These are phyloP conservation scores for Pyrenula massariospora DNA, from an alignment of 495 filamentous ascomycete species.

Conservation along the genomic window DNA sequence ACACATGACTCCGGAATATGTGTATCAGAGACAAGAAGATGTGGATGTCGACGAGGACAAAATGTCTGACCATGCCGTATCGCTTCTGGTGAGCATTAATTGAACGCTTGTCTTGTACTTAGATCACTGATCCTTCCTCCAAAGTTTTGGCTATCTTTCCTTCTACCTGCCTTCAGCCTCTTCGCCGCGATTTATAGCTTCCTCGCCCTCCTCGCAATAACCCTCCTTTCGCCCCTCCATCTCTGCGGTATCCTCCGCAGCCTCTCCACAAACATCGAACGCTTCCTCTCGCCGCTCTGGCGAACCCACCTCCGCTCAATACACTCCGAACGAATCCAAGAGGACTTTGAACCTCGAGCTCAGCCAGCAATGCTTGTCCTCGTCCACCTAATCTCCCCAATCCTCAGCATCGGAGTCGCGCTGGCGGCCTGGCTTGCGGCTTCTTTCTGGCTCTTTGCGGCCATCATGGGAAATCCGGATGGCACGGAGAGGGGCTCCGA, in stretches of 20 bases:
- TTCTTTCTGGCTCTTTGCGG: slow-evolving; percentile 52
- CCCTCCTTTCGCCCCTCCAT: slow-evolving; percentile 30
- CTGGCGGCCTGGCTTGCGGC: slow-evolving; percentile 48
- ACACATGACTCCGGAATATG: not conserved
- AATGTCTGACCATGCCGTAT: slow-evolving; percentile 8
- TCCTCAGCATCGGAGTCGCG: slow-evolving; percentile 40
- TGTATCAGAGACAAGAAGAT: not conserved
- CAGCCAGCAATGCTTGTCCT: slow-evolving; percentile 28
- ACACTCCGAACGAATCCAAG: slow-evolving; percentile 28
- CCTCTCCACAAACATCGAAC: slow-evolving; percentile 20
- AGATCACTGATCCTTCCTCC: not conserved
- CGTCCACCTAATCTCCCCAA: slow-evolving; percentile 40
- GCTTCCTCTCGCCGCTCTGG: slow-evolving; percentile 26
- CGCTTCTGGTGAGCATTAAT: slow-evolving; percentile 13
- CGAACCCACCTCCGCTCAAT: slow-evolving; percentile 28
- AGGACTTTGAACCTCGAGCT: slow-evolving; percentile 19
- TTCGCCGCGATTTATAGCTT: slow-evolving; percentile 30
- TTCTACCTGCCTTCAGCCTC: slow-evolving; percentile 33
- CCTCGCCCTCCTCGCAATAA: slow-evolving; percentile 25
- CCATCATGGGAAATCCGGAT: slow-evolving; percentile 50
- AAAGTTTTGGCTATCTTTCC: slow-evolving; percentile 36
- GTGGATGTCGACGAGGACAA: not conserved
- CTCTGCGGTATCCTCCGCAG: slow-evolving; percentile 26
- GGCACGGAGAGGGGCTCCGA: slow-evolving; percentile 52
- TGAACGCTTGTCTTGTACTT: not conserved